phyloP scores from a whole-genome alignment of 2,329 filamentous ascomycete genomes.

The Ceratocystis destructans region DNA sequence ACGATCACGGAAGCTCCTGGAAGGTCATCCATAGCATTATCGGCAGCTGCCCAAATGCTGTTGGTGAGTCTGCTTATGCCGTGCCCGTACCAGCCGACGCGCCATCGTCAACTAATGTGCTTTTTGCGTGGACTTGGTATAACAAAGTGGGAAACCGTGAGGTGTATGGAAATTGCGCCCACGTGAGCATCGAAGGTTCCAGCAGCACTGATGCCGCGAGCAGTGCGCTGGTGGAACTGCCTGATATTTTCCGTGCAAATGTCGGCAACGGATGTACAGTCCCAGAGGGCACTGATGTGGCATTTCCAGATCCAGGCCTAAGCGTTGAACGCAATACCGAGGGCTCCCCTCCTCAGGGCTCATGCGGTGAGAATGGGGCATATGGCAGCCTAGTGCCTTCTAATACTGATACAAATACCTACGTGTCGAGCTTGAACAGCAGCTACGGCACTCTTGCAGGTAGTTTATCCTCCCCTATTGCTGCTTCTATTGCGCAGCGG shows the following conservation, averaged over 20 bases:
- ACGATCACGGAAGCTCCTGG: conserved; percentile 46
- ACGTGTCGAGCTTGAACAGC: not conserved
- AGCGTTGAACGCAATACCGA: conserved; percentile 29
- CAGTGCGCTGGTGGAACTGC: conserved; percentile 41
- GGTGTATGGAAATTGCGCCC: conserved; percentile 58
- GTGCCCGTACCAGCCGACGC: conserved; percentile 43
- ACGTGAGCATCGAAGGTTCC: conserved; percentile 35
- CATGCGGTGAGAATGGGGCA: not conserved
- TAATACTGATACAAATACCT: not conserved
- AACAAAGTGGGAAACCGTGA: conserved; percentile 50
- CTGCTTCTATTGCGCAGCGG: not conserved
- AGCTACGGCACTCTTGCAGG: not conserved
- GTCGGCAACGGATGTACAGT: conserved; percentile 43
- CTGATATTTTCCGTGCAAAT: conserved; percentile 46
- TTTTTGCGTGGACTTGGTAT: conserved; percentile 52
- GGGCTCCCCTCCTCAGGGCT: conserved; percentile 24
- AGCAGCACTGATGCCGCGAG: conserved; percentile 26
- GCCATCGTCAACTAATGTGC: conserved; percentile 33
- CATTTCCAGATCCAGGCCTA: conserved; percentile 49
- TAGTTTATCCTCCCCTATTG: not conserved
- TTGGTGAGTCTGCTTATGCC: conserved; percentile 31
- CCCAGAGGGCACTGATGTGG: conserved; percentile 40
- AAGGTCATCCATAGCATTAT: conserved; percentile 34
- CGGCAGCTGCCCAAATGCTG: conserved; percentile 27
- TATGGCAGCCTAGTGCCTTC: not conserved